These are phyloP conservation scores for Bacidia gigantensis DNA, from an alignment of 495 filamentous ascomycete genomes.

Conservation along the genomic window DNA sequence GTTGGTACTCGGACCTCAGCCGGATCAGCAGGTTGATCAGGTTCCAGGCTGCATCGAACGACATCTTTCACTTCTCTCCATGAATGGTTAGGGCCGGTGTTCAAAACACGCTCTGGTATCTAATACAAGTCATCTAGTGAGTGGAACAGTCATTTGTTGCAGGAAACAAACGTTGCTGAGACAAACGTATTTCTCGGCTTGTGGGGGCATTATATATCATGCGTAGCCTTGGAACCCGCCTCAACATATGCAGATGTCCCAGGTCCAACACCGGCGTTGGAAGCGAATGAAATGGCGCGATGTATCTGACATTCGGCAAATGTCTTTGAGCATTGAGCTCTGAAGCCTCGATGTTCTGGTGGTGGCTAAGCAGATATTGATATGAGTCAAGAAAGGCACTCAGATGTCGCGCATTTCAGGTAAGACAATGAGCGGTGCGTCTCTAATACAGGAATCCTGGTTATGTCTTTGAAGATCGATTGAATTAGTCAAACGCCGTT, in stretches of 20 bases:
- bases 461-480: too few species aligned
- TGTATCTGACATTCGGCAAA: constrained; percentile 3
- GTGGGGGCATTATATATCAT: not conserved
- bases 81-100: not conserved
- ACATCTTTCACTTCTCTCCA: constrained; percentile 2
- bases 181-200: not conserved
- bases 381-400: too few species aligned
- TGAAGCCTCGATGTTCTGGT: not conserved
- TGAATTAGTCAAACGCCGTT: too few species aligned
- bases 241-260: constrained; percentile 2
- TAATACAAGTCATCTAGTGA: not conserved
- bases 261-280: constrained; percentile 1
- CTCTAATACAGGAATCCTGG: too few species aligned
- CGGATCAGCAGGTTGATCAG: constrained; percentile 2
- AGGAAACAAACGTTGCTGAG: not conserved
- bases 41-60: not conserved
- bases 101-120: not conserved
- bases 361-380: too few species aligned
- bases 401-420: too few species aligned
- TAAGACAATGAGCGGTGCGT: too few species aligned
- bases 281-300: not conserved
- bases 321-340: not conserved
- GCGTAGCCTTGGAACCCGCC: not conserved
- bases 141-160: not conserved
- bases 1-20: not conserved